Conservation (phyloP, 257 asterid species). For the Solanum pinnatisectum region DNA sequence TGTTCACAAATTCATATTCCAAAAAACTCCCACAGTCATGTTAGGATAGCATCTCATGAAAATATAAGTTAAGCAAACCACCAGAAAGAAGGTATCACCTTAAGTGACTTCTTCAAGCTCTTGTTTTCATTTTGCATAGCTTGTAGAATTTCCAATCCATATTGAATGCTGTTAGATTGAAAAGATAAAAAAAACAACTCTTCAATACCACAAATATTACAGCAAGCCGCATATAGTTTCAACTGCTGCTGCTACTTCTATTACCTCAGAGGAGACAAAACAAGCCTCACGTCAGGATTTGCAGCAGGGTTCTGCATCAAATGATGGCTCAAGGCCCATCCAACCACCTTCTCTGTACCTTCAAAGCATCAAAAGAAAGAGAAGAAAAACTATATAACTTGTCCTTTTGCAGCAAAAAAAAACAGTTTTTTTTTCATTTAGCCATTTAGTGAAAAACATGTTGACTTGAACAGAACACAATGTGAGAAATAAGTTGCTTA, state of each 20-base stretch:
- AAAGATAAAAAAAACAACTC: background rate
- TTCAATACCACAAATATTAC: background rate
- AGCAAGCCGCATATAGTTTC: background rate
- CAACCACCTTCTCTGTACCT: constrained; percentile 84
- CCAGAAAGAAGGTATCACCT: constrained; percentile 32
- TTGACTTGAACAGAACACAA: background rate
- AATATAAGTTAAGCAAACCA: background rate
- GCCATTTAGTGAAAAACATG: background rate
- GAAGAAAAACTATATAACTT: background rate
- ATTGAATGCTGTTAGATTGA: constrained; percentile 49
- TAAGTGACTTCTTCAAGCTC: constrained; percentile 70
- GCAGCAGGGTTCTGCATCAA: constrained; percentile 46
- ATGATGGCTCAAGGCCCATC: constrained; percentile 78
- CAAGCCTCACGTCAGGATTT: constrained; percentile 36
- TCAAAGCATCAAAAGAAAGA: constrained; percentile 13
- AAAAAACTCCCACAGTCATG: background rate
- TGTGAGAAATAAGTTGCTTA: constrained; percentile 21
- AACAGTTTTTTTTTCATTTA: background rate
- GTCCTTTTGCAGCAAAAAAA: background rate
- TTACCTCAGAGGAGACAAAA: constrained; percentile 68
- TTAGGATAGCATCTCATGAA: background rate
- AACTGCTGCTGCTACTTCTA: constrained; percentile 2
- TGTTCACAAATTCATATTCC: background rate
- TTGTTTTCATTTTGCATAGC: constrained; percentile 60
- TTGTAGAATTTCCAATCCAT: constrained; percentile 54